Evolutionary conservation across 129 eudicot species (phyloP), one percentile per base, ranked within the genome.

Genomic region (Tanacetum coccineum): DNA sequence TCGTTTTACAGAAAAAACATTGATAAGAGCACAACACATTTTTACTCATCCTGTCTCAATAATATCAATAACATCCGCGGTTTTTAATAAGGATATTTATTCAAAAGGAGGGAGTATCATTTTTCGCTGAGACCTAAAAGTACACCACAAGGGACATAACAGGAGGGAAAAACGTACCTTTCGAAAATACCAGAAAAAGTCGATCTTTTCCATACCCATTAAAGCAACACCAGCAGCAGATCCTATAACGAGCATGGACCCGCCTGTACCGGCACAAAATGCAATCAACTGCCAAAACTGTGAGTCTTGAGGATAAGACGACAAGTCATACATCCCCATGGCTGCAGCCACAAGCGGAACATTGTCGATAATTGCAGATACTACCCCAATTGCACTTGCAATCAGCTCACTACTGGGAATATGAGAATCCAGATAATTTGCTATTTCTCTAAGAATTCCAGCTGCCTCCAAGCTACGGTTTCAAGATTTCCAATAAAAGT

Each of bases 191-290:
- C 98, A 93, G 80, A 93, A 93, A 79, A 93, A 93, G 84, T 93
- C 92, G 25, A 89, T 81, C 52, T 93, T 93, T 52, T 93, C 98
- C 96, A 93, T 84, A 61, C 98, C 98, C 98, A 93, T 93, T 55
- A 80, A 93, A 9, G 98, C 98, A 66, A 93, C 98, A 53, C 98
- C 98, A 67, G 98, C 98, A 36, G 98, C 98, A 40, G 98, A 93
- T 56, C 98, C 98, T 15, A 93, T 89, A 40, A 93, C 81, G 14
- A 93, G 89, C 96, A 93, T 86, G 82, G 98, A 93, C 28, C 98
- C 98, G 15, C 98, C 98, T 0, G 98, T 93, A 48, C 98, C 98
- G 14, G 98, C 98, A 59, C 98, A 93, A 69, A 75, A 93, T 32
- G 98, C 92, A 19, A 93, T 50, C 61, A 93, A 74, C 80, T 93